These are phyloP conservation scores for Fusarium sp. DNA, from an alignment of 2,329 filamentous ascomycete genomes.

Conservation along the genomic window DNA sequence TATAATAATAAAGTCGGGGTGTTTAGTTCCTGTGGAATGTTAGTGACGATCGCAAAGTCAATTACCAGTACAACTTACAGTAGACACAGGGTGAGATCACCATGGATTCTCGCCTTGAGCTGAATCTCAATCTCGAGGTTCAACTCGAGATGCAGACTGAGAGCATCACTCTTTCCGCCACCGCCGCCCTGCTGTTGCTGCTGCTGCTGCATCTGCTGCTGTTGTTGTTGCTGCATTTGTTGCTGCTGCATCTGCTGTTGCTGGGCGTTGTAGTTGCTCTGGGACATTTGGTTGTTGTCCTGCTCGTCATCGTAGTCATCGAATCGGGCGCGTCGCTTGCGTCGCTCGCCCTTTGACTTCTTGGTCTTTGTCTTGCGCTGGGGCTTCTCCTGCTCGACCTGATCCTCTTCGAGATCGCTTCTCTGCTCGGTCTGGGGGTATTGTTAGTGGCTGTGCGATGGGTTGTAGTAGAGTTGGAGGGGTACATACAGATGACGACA, in stretches of 20 bases:
- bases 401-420: conserved; percentile 34
- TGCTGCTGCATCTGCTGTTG: conserved; percentile 34
- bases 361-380: conserved; percentile 35
- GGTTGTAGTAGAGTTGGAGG: background rate
- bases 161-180: conserved; percentile 43
- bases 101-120: conserved; percentile 85
- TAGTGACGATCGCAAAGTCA: background rate
- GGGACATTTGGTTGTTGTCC: conserved; percentile 29
- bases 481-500: conserved; percentile 31
- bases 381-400: conserved; percentile 33
- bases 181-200: conserved; percentile 28
- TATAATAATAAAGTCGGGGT: background rate
- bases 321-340: conserved; percentile 34
- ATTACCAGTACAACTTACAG: conserved; percentile 56
- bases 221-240: conserved; percentile 28
- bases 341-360: conserved; percentile 35
- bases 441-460: background rate
- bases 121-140: conserved; percentile 87
- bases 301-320: conserved; percentile 31
- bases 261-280: conserved; percentile 27
- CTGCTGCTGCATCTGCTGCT: conserved; percentile 24
- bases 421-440: conserved; percentile 18
- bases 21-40: conserved; percentile 28
- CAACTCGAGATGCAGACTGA: conserved; percentile 78
- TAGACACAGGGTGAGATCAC: conserved; percentile 82